phyloP scores from a whole-genome alignment of 2,329 filamentous ascomycete species.

The Ceratocystis papillata region DNA sequence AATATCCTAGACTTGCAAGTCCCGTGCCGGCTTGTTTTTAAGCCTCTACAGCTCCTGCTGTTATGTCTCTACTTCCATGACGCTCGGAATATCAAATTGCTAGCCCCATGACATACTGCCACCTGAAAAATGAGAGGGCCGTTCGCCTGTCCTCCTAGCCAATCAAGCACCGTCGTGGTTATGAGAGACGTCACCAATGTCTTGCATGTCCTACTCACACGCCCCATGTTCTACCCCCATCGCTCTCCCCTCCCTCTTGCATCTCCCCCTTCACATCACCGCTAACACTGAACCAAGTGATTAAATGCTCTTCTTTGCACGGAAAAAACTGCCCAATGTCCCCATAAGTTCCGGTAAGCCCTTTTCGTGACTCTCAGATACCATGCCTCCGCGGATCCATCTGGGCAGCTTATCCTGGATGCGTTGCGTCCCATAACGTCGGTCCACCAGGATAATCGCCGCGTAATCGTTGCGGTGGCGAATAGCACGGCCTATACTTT shows the following conservation, averaged over 20 bases:
- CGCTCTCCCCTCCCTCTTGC: background rate
- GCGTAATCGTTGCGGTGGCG: conserved; percentile 82
- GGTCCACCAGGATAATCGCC: conserved; percentile 74
- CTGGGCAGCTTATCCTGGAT: conserved; percentile 72
- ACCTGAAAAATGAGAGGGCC: background rate
- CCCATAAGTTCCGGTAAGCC: conserved; percentile 50
- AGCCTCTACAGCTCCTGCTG: background rate
- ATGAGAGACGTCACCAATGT: conserved; percentile 5
- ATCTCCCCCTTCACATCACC: background rate
- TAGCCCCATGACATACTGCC: conserved; percentile 6
- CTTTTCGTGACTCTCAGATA: conserved; percentile 38
- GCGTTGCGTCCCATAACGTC: conserved; percentile 60
- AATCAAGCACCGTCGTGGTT: background rate
- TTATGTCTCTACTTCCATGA: background rate
- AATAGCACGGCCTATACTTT: conserved; percentile 88
- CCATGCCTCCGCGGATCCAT: conserved; percentile 72
- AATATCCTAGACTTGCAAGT: background rate
- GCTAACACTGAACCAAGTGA: background rate
- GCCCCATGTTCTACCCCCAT: background rate
- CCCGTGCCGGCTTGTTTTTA: background rate
- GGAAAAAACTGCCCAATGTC: conserved; percentile 47
- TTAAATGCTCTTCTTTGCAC: conserved; percentile 35
- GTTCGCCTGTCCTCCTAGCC: background rate
- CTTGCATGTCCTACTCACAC: background rate
- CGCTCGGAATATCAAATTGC: background rate